Base-by-base conservation (phyloP, 208 protist genomes). In the Leishmania tarentolae region DNA sequence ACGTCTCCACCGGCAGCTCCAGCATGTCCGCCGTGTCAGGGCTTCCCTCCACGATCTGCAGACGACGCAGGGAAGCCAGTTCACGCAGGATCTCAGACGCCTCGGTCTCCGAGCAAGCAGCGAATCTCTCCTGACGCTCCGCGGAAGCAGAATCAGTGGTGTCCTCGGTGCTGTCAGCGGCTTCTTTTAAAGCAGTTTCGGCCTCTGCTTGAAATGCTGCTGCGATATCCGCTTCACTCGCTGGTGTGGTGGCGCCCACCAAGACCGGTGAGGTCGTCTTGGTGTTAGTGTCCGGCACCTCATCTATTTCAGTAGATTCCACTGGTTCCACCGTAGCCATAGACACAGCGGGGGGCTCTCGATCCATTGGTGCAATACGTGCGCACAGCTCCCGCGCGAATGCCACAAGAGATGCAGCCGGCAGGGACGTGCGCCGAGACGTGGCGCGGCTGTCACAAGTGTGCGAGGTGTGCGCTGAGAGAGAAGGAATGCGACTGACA, bases 1-100 rank as follows among this genome's bases (percentile, higher is more conserved):
- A 99, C 75, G 87, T 85, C 78, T 98, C 87, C 70, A 90, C 88
- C n/a, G 96, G 96, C 82, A 96, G 68, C 53, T 52, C 11, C 71
- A 83, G 80, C 57, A 87, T 65, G 19, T 70, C 70, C 13, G 28
- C 76, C 15, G 78, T 65, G 9, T 87, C 81, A 6, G 65, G 75
- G 35, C 84, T 78, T 13, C 83, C 77, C 69, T 98, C 95, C 21
- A 89, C 74, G 11, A 97, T 80, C 66, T 94, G 81, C 57, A 86
- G 85, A 65, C 92, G 88, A 28, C 97, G 86, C 75, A 93, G 80
- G 57, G 83, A 44, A 15, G 85, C 90, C 47, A 84, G 81, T 78
- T 95, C 92, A 50, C 83, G 61, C 69, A 80, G 76, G 35, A 95
- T 44, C 42, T 63, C n/a, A n/a, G 75, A 76, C 50, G 80, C 80